These are phyloP conservation scores for Kalmusia sp. DNA, from an alignment of 2,329 filamentous ascomycete genomes.

Conservation along the genomic window DNA sequence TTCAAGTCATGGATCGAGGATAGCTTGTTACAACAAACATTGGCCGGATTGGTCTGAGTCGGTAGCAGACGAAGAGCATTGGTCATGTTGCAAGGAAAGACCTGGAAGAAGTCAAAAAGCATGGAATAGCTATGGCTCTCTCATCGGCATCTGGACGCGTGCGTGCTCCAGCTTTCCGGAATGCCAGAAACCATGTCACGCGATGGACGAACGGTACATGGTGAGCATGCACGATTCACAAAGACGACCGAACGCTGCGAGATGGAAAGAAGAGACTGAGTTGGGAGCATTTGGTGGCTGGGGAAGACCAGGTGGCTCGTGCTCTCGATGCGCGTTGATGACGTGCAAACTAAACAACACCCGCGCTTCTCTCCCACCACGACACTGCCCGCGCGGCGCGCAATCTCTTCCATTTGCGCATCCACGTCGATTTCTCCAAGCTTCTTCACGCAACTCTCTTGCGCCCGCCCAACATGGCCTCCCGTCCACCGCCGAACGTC, in stretches of 20 bases:
- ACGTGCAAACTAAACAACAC: slow-evolving; percentile 5
- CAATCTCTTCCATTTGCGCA: neutral
- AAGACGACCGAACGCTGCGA: too few relatives aligned
- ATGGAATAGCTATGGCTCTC: too few relatives aligned
- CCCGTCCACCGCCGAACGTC: slow-evolving; percentile 1
- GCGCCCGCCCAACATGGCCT: neutral
- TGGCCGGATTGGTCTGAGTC: too few relatives aligned
- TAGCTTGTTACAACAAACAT: too few relatives aligned
- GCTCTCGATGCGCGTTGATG: slow-evolving; percentile 6
- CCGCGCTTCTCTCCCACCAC: neutral
- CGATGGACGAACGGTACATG: too few relatives aligned
- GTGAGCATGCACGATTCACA: too few relatives aligned
- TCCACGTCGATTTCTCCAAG: neutral
- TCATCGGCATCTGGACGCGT: too few relatives aligned
- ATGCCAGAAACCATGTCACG: too few relatives aligned
- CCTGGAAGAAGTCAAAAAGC: neutral
- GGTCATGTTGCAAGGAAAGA: neutral
- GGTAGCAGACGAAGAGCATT: neutral
- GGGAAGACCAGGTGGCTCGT: neutral
- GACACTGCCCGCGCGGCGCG: slow-evolving; percentile 3
- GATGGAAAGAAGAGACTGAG: too few relatives aligned
- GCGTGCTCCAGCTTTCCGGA: too few relatives aligned
- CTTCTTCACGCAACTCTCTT: neutral
- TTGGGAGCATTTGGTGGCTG: neutral
- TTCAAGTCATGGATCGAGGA: too few relatives aligned